Evolutionary conservation across 2,329 filamentous ascomycete species (phyloP).

Genomic region (Macrophomina phaseolina): DNA sequence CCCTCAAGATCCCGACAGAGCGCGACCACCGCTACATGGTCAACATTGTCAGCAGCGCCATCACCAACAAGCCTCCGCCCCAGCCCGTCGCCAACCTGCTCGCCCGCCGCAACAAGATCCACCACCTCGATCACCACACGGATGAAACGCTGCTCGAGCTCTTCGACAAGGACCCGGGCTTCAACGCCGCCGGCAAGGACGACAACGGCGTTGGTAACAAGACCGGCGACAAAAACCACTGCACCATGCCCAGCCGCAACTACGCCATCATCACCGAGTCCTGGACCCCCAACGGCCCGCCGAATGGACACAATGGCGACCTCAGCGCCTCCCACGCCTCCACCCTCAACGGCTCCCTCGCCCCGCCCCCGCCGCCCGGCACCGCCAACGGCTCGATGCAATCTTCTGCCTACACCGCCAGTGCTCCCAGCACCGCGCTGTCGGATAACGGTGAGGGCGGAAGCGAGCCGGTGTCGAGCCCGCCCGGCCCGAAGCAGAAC

Average conservation of each 20-base stretch:
- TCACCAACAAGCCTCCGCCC: conserved; percentile 71
- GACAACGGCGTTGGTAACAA: conserved; percentile 55
- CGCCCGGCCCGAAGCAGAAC: conserved; percentile 57
- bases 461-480: conserved; percentile 26
- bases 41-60: conserved; percentile 68
- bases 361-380: conserved; percentile 23
- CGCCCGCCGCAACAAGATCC: conserved; percentile 68
- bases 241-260: conserved; percentile 78
- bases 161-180: conserved; percentile 65
- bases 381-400: conserved; percentile 35
- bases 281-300: conserved; percentile 34
- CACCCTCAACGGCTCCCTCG: conserved; percentile 24
- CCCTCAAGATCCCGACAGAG: conserved; percentile 61
- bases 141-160: conserved; percentile 69
- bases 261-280: conserved; percentile 68
- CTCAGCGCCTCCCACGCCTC: conserved; percentile 30
- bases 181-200: conserved; percentile 55
- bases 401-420: conserved; percentile 32
- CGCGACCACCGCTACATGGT: conserved; percentile 68
- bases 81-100: conserved; percentile 69
- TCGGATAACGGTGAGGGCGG: not conserved
- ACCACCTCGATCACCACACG: conserved; percentile 66
- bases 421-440: conserved; percentile 1
- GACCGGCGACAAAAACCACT: conserved; percentile 75
- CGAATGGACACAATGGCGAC: conserved; percentile 34